Percentiles rank a stretch among this genome's conserved stretches.
These are phyloP conservation scores for Suhomyces bolitotheri DNA, from an alignment of 1,139 yeast genomes.

Conservation along the genomic window DNA sequence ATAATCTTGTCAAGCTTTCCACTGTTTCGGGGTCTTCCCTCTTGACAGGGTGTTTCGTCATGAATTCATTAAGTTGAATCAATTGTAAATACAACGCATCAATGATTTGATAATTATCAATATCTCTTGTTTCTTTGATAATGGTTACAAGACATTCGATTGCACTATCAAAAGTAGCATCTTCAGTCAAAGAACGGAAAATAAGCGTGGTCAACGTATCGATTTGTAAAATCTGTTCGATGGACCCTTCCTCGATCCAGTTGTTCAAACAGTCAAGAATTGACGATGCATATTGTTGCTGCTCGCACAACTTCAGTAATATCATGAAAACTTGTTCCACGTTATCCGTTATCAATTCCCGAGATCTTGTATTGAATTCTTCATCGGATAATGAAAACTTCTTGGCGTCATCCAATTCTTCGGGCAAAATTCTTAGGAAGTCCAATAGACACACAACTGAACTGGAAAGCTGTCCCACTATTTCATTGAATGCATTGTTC, in stretches of 20 bases:
- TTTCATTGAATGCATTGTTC: slow-evolving; percentile 70
- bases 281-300: slow-evolving; percentile 22
- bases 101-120: slow-evolving; percentile 60
- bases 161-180: slow-evolving; percentile 80
- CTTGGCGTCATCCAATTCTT: slow-evolving; percentile 79
- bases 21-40: slow-evolving; percentile 69
- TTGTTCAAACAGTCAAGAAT: slow-evolving; percentile 78
- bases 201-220: slow-evolving; percentile 65
- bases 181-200: slow-evolving; percentile 64
- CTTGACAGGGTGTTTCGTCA: slow-evolving; percentile 32
- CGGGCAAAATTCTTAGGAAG: slow-evolving; percentile 85
- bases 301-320: slow-evolving; percentile 51
- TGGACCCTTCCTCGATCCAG: slow-evolving; percentile 86
- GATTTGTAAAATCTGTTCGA: slow-evolving; percentile 62
- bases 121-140: slow-evolving; percentile 77
- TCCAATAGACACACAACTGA: slow-evolving; percentile 57
- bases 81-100: slow-evolving; percentile 69
- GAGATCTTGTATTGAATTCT: slow-evolving; percentile 67
- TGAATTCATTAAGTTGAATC: slow-evolving; percentile 55
- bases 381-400: slow-evolving; percentile 80
- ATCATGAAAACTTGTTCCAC: slow-evolving; percentile 68
- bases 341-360: slow-evolving; percentile 62
- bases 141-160: slow-evolving; percentile 82
- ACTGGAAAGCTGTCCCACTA: slow-evolving; percentile 52
- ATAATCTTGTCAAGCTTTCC: slow-evolving; percentile 72